These are phyloP conservation scores for Fraxinus anomala DNA, from an alignment of 257 asterid genomes.

Conservation along the genomic window DNA sequence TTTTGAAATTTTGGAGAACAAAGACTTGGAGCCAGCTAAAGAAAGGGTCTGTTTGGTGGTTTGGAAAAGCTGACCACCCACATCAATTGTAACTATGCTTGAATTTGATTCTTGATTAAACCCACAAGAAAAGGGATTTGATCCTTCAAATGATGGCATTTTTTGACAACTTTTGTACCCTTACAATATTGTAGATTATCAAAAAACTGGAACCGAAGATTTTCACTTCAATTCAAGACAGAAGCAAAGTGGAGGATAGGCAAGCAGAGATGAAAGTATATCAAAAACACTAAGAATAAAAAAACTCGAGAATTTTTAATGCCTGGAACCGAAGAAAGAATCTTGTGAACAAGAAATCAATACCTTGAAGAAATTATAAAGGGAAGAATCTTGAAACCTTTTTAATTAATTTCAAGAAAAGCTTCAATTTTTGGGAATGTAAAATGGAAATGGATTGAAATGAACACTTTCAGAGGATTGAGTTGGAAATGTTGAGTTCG, in stretches of 20 bases:
- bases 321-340: neutral
- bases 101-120: slow-evolving; percentile 44
- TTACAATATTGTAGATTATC: neutral
- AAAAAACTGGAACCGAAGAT: neutral
- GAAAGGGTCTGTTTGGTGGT: slow-evolving; percentile 85
- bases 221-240: neutral
- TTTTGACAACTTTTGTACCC: slow-evolving; percentile 12
- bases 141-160: slow-evolving; percentile 75
- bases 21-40: slow-evolving; percentile 70
- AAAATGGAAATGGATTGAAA: neutral
- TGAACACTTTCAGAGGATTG: neutral
- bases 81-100: slow-evolving; percentile 72
- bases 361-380: neutral
- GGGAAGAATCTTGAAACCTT: neutral
- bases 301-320: neutral
- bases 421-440: neutral
- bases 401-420: neutral
- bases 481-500: neutral
- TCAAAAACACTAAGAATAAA: neutral
- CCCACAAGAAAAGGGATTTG: slow-evolving; percentile 36
- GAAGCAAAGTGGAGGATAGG: neutral
- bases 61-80: slow-evolving; percentile 94
- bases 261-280: too few species aligned
- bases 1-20: slow-evolving; percentile 56
- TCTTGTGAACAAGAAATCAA: neutral